Evolutionary conservation across 2,329 filamentous ascomycete genomes (phyloP).

Genomic region (Neofusicoccum parvum): DNA sequence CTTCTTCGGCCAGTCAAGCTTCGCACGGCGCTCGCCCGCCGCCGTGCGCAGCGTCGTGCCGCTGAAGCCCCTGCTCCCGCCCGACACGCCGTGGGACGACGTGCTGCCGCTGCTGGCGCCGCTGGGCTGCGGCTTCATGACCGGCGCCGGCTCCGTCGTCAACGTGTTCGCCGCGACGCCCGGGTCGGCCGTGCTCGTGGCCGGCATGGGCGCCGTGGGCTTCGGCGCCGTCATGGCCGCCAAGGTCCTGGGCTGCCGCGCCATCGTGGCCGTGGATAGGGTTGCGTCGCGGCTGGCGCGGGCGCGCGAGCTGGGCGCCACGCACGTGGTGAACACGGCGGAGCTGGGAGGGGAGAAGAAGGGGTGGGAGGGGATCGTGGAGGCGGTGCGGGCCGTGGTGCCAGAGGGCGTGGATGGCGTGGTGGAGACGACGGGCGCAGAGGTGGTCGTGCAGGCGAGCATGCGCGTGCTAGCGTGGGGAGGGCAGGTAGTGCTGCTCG

Average conservation of each 20-base stretch:
- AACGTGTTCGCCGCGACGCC: constrained; percentile 37
- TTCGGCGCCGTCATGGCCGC: constrained; percentile 52
- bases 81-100: constrained; percentile 27
- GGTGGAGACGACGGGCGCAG: constrained; percentile 52
- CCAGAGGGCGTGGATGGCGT: constrained; percentile 39
- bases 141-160: constrained; percentile 43
- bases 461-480: constrained; percentile 49
- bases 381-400: constrained; percentile 35
- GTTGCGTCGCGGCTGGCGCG: constrained; percentile 37
- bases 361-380: constrained; percentile 25
- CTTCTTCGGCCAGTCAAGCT: constrained; percentile 28
- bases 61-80: constrained; percentile 12
- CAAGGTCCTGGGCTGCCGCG: constrained; percentile 40
- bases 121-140: constrained; percentile 51
- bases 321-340: constrained; percentile 41
- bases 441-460: constrained; percentile 43
- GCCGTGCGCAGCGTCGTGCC: constrained; percentile 22
- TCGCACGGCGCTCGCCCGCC: constrained; percentile 23
- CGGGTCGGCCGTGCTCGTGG: constrained; percentile 43
- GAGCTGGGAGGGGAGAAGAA: not conserved
- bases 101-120: constrained; percentile 46
- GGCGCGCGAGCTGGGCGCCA: constrained; percentile 42
- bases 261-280: constrained; percentile 42
- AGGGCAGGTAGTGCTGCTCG: constrained; percentile 45
- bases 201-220: constrained; percentile 53